These are phyloP conservation scores for Coprinellus micaceus DNA, from an alignment of 768 basidiomycete genomes.

Conservation along the genomic window DNA sequence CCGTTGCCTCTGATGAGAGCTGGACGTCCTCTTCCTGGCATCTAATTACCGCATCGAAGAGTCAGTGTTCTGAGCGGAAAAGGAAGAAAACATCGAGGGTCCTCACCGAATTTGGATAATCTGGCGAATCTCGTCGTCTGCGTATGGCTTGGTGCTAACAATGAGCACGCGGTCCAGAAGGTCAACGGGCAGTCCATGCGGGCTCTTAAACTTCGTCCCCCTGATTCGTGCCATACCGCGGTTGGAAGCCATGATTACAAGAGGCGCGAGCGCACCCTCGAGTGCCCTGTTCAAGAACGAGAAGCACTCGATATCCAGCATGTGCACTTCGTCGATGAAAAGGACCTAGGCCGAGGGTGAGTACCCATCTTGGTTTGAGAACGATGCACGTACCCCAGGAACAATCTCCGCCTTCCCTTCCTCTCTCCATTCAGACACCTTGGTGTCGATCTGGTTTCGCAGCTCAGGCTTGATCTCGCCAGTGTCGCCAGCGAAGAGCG, in stretches of 20 bases:
- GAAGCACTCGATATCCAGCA: slow-evolving; percentile 99
- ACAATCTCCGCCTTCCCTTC: slow-evolving; percentile 98
- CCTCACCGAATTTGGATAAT: slow-evolving; percentile 88
- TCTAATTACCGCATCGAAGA: slow-evolving; percentile 62
- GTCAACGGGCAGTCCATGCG: slow-evolving; percentile 93
- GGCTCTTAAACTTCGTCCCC: slow-evolving; percentile 90
- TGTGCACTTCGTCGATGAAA: slow-evolving; percentile 99
- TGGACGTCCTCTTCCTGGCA: slow-evolving; percentile 95
- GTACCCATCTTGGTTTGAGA: no score
- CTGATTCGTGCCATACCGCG: slow-evolving; percentile 92
- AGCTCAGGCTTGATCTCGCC: slow-evolving; percentile 98
- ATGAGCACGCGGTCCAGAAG: slow-evolving; percentile 94
- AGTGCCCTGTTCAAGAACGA: slow-evolving; percentile 96
- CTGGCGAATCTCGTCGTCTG: slow-evolving; percentile 77
- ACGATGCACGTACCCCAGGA: slow-evolving; percentile 67
- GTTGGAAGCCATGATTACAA: slow-evolving; percentile 99
- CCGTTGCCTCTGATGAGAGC: slow-evolving; percentile 65
- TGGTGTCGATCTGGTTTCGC: slow-evolving; percentile 93
- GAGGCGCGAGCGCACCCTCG: slow-evolving; percentile 87
- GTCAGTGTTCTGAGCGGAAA: no score
- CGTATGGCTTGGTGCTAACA: slow-evolving; percentile 88
- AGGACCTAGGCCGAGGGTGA: slow-evolving; percentile 61
- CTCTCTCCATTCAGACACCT: slow-evolving; percentile 96
- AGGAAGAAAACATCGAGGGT: neutral
- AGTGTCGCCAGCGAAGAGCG: slow-evolving; percentile 92